Evolutionary conservation across 345 rosid species (phyloP), one percentile per base, ranked within the genome.

Genomic region (Eucalyptus regnans): DNA sequence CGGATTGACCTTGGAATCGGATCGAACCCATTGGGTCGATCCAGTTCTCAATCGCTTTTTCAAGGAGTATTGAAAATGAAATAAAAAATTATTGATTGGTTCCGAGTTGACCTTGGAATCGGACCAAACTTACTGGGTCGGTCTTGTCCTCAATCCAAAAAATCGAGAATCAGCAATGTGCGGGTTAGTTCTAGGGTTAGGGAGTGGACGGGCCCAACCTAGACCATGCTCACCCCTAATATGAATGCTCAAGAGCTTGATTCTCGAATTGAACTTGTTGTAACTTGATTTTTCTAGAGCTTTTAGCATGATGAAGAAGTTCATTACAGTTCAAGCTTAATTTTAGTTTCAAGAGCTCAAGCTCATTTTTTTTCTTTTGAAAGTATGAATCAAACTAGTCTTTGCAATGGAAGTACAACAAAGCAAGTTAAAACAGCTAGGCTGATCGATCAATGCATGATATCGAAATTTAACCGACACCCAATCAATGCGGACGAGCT

Each of bases 1-100:
- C 0, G 1, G 0, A 0, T 51, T 51, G 0, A 51, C 4, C 3
- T 0, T 51, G 1, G 7, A 51, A 51, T 16, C 0, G 8, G 1
- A 51, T 5, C 1, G 8, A 0, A 41, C 41, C 5, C 41, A 41
- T 41, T 41, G 41, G 41, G 41, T 41, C 4, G 1, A 1, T 51
- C 0, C 1, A 2, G 0, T 51, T 0, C 0, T 6, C 1, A 51
- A 51, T 51, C 4, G 1, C 0, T 51, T 51, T 51, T 49, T 51
- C 1, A 51, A 3, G 4, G 3, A 51, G 54, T 51, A 51, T 16
- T 51, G 6, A 51, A 16, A 51, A 51, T 50, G 18, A 50, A 51
- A 50, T 50, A 51, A 16, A 51, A 51, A 49, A 49, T 12, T 49
- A 49, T 49, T 49, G 1, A 0, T 49, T 51, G 1, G 20, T 51